These are phyloP conservation scores for Xylaria sp. DNA, from an alignment of 2,329 filamentous ascomycete genomes.

Conservation along the genomic window DNA sequence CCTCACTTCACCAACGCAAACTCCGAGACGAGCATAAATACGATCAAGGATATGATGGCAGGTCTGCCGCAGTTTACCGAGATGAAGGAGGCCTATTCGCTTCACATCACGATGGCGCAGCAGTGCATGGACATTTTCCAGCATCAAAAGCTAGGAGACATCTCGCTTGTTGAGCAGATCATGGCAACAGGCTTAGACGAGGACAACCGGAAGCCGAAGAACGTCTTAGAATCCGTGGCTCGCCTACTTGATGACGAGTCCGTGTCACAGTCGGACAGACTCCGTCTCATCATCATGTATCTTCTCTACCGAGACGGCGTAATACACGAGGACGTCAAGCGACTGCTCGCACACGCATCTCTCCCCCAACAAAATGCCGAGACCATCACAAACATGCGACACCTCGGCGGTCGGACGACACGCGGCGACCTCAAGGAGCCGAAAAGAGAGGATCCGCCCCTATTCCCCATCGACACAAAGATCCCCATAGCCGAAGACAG, in stretches of 20 bases:
- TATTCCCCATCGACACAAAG: conserved; percentile 66
- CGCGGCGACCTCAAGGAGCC: conserved; percentile 67
- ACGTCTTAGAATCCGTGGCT: conserved; percentile 77
- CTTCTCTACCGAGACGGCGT: conserved; percentile 81
- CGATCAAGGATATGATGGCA: conserved; percentile 95
- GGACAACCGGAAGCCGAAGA: conserved; percentile 85
- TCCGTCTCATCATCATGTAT: conserved; percentile 82
- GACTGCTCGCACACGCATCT: conserved; percentile 76
- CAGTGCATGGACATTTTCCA: conserved; percentile 96
- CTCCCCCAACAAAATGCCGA: conserved; percentile 69
- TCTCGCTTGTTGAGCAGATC: conserved; percentile 84
- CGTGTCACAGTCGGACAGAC: conserved; percentile 64
- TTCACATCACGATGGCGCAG: conserved; percentile 94
- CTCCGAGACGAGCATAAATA: conserved; percentile 71
- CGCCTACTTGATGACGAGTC: conserved; percentile 81
- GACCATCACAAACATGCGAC: conserved; percentile 69
- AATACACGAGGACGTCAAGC: conserved; percentile 74
- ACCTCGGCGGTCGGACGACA: conserved; percentile 71
- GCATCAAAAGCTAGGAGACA: conserved; percentile 73
- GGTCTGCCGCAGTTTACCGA: conserved; percentile 91
- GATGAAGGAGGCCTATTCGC: conserved; percentile 89
- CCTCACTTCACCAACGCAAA: conserved; percentile 80
- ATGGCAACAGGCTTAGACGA: conserved; percentile 90
- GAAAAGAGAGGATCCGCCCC: conserved; percentile 56
- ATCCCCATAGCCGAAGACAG: conserved; percentile 64